Base-by-base conservation (phyloP, 345 rosid genomes). In the Pistacia vera region DNA sequence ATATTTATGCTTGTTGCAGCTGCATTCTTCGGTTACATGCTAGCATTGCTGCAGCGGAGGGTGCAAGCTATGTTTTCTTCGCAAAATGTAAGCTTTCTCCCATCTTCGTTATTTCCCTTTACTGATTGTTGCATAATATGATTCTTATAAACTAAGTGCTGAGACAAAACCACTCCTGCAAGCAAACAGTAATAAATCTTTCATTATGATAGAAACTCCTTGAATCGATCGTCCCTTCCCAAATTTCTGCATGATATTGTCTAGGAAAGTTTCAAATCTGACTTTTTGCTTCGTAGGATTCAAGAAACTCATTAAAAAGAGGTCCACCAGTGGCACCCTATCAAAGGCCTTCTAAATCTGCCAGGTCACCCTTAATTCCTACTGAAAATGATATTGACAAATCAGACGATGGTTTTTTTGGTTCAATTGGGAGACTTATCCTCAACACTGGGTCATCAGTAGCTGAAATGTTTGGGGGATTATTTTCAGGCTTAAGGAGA, bases 21-120 rank as follows among this genome's bases (percentile, higher is more conserved):
- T 65, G 94, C 68, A 56, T 91, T 96, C 85, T 90, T 91, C 56
- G 99, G 97, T 49, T 96, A 93, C 76, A 90, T 96, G 94, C 78
- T 96, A 52, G 98, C 99, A 20, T 72, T 93, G 84, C 88, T 96
- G 84, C 94, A 91, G 79, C 89, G 85, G 46, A 77, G 93, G 81
- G 86, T 91, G 57, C 89, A 80, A 72, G 73, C 85, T 2, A 71
- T 93, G 75, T 93, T 93, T 80, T 90, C 97, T 70, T 82, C 88
- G 10, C 78, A 73, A 49, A 68, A 79, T 63, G 99, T 90, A 77
- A 6, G 36, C 54, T 4, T 2, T 49, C 51, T 25, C 17, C 4
- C 18, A 35, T 17, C 30, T 36, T 6, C 5, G 17, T 63, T 63
- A 8, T 38, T 18, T 54, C 20, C 56, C 18, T 11, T 52, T 52